Base-by-base conservation (phyloP, 1,284 basidiomycete genomes). In the Fomitiporia mediterranea region DNA sequence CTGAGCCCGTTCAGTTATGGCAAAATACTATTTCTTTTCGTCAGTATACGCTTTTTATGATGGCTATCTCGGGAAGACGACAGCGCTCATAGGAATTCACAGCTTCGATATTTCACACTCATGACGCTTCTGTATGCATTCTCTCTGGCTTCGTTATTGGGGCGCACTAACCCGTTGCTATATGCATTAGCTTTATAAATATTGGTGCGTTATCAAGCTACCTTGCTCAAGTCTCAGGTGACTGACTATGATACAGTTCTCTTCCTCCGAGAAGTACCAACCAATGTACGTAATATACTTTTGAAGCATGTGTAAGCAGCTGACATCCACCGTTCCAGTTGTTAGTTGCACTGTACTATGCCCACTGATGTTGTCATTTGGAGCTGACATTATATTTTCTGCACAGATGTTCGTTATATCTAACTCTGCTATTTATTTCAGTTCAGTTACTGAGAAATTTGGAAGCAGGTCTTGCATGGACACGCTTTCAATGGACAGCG, bases 81-180 rank as follows among this genome's bases (percentile, higher is more conserved):
- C 13, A 15, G 17, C 23, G 23, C 32, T 25, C 17, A 3, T 8
- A 2, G 21, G 13, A 17, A 5, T 3, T 5, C 32, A 28, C 35
- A 55, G 53, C 30, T 38, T 39, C 53, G 53, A 47, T 55, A 55
- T 55, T 37, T 48, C 34, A 44, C 53, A 35, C 32, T 55, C 37
- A 30, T 17, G 21, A 27, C 50, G n/a, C 50, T 51, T 2, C 37
- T 39, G 50, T 40, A 51, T 4, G 35, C 37, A 23, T 4, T 37
- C 25, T 13, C 13, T 5, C 11, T 23, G 43, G 4, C 19, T 50
- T 38, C 9, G 2, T n/a, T 19, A 40, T 9, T 7, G n/a, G 23
- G 15, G 21, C 25, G 39, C 28, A 13, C 37, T 51, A 51, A 11
- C 23, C 1, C 21, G 2, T 39, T 11, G 13, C 8, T 23, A 40